Evolutionary conservation across 2,329 filamentous ascomycete species (phyloP), one percentile per base, ranked within the genome.

Genomic region (Fusarium nisikadoi): DNA sequence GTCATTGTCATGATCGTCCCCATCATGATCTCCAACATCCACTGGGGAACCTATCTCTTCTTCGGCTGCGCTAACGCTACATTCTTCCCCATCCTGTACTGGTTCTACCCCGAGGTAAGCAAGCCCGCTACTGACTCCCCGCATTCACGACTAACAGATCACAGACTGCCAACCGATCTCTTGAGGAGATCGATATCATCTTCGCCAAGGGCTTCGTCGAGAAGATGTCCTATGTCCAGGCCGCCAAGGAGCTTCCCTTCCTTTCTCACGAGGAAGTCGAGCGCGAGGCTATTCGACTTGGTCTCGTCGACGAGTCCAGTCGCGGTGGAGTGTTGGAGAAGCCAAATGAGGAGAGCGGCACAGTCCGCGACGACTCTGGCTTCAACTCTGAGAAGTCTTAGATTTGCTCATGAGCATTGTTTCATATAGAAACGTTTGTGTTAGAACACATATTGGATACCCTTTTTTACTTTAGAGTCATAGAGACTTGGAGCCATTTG

Each of bases 1-100:
- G 82, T 83, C 31, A 80, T 84, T 57, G 90, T 91, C 39, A 86
- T 92, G 74, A 86, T 92, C 33, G 92, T 90, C 0, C 91, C 91
- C 0, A 86, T 90, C 3, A 85, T 92, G 39, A 87, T 93, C 27
- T 81, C 88, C 65, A 87, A 87, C 58, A 90, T 86, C 11, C 83
- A 83, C 19, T 90, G 85, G 80, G 87, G 87, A 59, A 84, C 87
- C 0, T 80, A 84, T 4, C 78, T 83, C 52, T 84, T 84, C 72
- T 90, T 87, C 77, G 86, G 86, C 5, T 80, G 83, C 16, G 83
- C 87, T 74, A 88, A 87, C 79, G 85, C 84, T 41, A 79, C 81
- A 23, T 87, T 88, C 72, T 78, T 88, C 46, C 86, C 86, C 4
- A 81, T 86, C 55, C 85, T 87, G 2, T 86, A 84, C 74, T 81